These are phyloP conservation scores for Cercophora samala DNA, from an alignment of 495 filamentous ascomycete genomes.

Conservation along the genomic window DNA sequence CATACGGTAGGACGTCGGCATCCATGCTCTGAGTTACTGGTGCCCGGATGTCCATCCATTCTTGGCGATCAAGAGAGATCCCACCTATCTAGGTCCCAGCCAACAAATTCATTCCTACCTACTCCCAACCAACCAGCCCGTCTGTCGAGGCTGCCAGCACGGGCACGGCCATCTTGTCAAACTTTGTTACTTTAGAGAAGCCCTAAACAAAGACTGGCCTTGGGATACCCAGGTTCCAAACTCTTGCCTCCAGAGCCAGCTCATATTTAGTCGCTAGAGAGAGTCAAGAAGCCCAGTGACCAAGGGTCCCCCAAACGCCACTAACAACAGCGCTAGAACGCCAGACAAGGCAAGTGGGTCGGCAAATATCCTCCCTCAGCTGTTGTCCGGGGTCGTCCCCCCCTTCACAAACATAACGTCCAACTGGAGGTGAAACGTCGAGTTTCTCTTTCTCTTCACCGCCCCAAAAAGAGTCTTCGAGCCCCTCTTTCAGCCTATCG, in stretches of 20 bases:
- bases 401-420: conserved; percentile 6
- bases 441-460: background rate
- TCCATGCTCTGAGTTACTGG: background rate
- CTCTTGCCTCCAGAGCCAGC: too few relatives aligned
- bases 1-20: too few relatives aligned
- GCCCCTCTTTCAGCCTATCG: background rate
- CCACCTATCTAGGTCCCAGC: background rate
- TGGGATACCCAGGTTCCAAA: too few relatives aligned
- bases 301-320: background rate
- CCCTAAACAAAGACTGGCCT: background rate
- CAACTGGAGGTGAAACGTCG: background rate
- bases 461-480: conserved; percentile 1
- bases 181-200: conserved; percentile 2
- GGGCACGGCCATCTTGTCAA: conserved; percentile 1
- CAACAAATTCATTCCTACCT: background rate
- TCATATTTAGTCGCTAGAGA: background rate
- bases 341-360: conserved; percentile 18
- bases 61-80: background rate
- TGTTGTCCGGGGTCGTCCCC: conserved; percentile 8
- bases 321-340: conserved; percentile 6
- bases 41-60: background rate
- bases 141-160: background rate
- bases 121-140: too few relatives aligned
- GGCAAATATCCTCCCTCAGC: conserved; percentile 17
- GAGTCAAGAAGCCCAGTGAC: background rate